Base-by-base conservation (phyloP, 2,329 filamentous ascomycete genomes). In the Colletotrichum nymphaeae region DNA sequence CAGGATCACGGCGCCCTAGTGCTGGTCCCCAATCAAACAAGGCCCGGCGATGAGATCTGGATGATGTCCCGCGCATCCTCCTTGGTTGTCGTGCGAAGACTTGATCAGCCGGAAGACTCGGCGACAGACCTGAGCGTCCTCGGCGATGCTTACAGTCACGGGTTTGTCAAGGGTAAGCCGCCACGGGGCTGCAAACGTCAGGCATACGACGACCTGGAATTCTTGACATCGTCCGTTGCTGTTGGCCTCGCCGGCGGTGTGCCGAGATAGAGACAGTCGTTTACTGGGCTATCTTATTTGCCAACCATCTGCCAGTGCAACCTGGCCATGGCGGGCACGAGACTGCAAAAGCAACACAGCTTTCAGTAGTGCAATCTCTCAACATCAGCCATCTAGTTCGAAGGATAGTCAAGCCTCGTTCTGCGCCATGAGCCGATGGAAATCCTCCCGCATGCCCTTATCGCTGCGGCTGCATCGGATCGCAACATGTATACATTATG, bases 31-130 rank as follows among this genome's bases (percentile, higher is more conserved):
- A 46, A 56, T 26, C 67, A 42, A 19, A 52, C 72, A 3, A 42
- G 49, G 26, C 28, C 57, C 3, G 75, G 73, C 5, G 75, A 76
- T 30, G 75, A 76, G 68, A 42, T 76, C 5, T 75, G 75, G 75
- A 66, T 53, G 60, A 63, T 75, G 37, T 37, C 70, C n/a, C 66
- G 67, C 7, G 53, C 30, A 5, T 58, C 65, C 9, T 56, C 49
- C 11, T 53, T 74, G 9, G 22, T 75, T 5, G 46, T 74, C 28
- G 32, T 75, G 35, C 49, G 72, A 57, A 59, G 37, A 26, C 42
- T 69, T 1, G 60, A 53, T 8, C 37, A 22, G 16, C 46, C 55
- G 4, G 62, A 57, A 8, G 55, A 30, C 22, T 6, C 19, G 19
- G 32, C 63, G 26, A 55, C 59, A 19, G 66, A 66, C 16, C 62